These are phyloP conservation scores for Scutellaria barbata DNA, from an alignment of 257 asterid species.

Conservation along the genomic window DNA sequence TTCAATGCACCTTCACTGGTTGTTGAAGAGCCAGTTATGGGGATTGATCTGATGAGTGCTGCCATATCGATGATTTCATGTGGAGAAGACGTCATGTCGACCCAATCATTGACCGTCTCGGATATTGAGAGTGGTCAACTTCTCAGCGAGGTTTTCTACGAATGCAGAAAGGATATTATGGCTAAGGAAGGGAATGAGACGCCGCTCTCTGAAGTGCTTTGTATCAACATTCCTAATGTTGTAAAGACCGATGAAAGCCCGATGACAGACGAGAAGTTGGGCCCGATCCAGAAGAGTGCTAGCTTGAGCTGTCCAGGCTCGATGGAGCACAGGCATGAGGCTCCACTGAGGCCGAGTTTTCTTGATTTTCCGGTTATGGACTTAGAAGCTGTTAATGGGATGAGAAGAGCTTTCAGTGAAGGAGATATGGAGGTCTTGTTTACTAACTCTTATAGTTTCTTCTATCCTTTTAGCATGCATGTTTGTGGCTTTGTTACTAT, in stretches of 20 bases:
- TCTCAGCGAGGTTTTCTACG: constrained; percentile 80
- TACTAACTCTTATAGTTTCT: constrained; percentile 31
- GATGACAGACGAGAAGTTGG: constrained; percentile 47
- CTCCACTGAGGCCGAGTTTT: constrained; percentile 65
- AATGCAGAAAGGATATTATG: constrained; percentile 85
- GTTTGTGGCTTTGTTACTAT: neutral
- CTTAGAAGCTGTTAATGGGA: constrained; percentile 70
- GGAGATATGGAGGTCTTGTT: constrained; percentile 89
- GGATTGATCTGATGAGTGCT: constrained; percentile 78
- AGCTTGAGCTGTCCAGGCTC: constrained; percentile 66
- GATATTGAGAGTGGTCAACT: constrained; percentile 74
- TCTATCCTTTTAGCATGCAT: constrained; percentile 7
- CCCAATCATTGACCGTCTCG: constrained; percentile 68
- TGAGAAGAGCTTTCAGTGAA: constrained; percentile 91
- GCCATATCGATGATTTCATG: constrained; percentile 89
- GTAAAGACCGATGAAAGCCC: constrained; percentile 43
- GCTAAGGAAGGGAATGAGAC: constrained; percentile 78
- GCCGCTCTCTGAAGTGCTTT: constrained; percentile 61
- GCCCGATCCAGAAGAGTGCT: constrained; percentile 65
- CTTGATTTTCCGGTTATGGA: constrained; percentile 74
- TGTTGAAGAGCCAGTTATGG: constrained; percentile 61
- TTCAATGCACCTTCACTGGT: constrained; percentile 82
- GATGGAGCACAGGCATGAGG: constrained; percentile 58
- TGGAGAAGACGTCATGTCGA: constrained; percentile 65
- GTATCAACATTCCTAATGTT: constrained; percentile 48